phyloP scores from a whole-genome alignment of 2,329 filamentous ascomycete species.

The Epichloe bromicola region DNA sequence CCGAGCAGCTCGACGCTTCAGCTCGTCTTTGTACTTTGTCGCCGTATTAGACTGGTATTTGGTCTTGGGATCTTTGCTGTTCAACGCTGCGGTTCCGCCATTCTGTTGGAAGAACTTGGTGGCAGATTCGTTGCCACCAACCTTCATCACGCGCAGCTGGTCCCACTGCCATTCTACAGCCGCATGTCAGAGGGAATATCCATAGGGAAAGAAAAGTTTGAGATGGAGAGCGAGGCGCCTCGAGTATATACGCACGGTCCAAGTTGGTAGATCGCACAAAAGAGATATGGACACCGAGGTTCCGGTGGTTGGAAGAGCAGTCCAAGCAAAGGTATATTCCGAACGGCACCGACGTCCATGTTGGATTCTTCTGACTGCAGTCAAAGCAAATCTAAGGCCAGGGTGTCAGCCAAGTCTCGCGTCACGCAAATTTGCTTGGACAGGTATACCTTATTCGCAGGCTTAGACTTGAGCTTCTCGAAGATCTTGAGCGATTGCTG shows the following conservation, averaged over 20 bases:
- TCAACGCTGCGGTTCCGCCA: constrained; percentile 82
- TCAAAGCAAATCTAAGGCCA: constrained; percentile 79
- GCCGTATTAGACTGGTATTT: constrained; percentile 94
- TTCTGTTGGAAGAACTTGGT: constrained; percentile 98
- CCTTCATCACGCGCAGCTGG: constrained; percentile 93
- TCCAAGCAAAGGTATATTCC: constrained; percentile 97
- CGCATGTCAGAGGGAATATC: constrained; percentile 2
- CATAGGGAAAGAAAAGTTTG: no score
- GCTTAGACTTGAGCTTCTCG: constrained; percentile 89
- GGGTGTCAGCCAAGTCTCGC: not conserved
- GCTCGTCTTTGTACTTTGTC: constrained; percentile 93
- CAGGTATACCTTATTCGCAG: constrained; percentile 70
- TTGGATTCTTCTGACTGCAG: constrained; percentile 93
- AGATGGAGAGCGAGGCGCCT: no score
- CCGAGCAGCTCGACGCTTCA: constrained; percentile 70
- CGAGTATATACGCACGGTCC: constrained; percentile 57
- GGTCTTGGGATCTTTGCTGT: constrained; percentile 91
- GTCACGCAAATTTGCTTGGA: no score
- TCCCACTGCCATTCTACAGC: constrained; percentile 91
- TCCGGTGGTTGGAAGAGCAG: constrained; percentile 93
- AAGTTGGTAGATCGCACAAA: constrained; percentile 98
- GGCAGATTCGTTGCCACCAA: constrained; percentile 93
- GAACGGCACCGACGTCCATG: constrained; percentile 94
- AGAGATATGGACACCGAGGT: constrained; percentile 96
- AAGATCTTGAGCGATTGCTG: constrained; percentile 95